Percentiles rank a stretch among this genome's conserved stretches.
Evolutionary conservation across 441 rosid genomes (phyloP).

Genomic region (Eutrema salsugineum): DNA sequence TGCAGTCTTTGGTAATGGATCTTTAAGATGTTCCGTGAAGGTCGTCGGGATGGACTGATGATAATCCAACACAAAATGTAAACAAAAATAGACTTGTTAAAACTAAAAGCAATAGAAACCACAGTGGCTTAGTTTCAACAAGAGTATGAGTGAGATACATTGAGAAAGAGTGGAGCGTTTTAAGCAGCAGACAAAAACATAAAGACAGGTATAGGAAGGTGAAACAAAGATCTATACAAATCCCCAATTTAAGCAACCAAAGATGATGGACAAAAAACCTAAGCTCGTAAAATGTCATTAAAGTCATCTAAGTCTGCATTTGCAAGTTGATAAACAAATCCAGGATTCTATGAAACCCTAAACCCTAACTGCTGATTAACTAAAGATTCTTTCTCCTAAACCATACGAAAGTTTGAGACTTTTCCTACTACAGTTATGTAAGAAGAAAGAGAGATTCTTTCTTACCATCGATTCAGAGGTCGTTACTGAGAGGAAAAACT

Average conservation of each 20-base stretch:
- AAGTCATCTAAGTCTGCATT: neutral
- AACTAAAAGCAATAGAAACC: neutral
- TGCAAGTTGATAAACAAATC: neutral
- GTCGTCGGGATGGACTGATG: neutral
- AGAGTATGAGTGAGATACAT: too few relatives aligned
- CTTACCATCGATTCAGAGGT: conserved; percentile 5
- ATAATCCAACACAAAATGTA: neutral
- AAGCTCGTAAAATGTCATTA: neutral
- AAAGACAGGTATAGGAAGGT: neutral
- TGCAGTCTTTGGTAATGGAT: neutral
- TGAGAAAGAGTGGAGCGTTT: neutral
- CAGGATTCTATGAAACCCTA: neutral
- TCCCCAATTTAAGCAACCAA: neutral
- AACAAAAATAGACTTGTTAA: neutral
- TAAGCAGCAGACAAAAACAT: neutral
- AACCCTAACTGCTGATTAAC: too few relatives aligned
- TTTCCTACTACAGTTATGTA: too few relatives aligned
- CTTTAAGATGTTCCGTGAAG: neutral
- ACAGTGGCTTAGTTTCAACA: too few relatives aligned
- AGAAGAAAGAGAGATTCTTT: neutral
- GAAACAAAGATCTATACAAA: neutral
- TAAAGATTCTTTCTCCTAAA: too few relatives aligned
- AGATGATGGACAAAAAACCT: neutral
- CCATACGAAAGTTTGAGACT: too few relatives aligned
- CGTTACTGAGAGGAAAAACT: conserved; percentile 15